Conservation (phyloP, 2,329 filamentous ascomycete genomes). For the Colletotrichum siamense region DNA sequence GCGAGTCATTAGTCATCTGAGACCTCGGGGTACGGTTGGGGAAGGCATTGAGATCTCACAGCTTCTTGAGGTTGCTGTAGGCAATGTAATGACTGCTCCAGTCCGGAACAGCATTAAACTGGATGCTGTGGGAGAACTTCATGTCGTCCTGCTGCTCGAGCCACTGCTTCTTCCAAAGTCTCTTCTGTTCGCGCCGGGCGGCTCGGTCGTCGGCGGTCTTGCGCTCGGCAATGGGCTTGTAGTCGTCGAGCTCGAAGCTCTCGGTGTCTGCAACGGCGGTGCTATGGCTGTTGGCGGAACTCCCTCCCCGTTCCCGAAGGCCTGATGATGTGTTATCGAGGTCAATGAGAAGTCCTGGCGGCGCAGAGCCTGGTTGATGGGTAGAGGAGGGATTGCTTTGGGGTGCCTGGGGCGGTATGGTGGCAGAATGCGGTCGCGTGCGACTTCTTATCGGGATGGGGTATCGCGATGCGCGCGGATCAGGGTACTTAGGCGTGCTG, state of each 20-base stretch:
- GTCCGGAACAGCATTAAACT: constrained; percentile 99
- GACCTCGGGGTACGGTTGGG: background rate
- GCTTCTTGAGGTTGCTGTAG: constrained; percentile 98
- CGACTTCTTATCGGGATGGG: constrained; percentile 12
- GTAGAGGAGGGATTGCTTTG: constrained; percentile 23
- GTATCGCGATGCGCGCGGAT: constrained; percentile 8
- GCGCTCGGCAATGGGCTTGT: constrained; percentile 35
- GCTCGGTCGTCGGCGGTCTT: constrained; percentile 35
- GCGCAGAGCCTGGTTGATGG: constrained; percentile 20
- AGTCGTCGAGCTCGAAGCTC: constrained; percentile 48
- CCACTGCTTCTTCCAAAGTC: constrained; percentile 69
- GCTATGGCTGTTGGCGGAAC: constrained; percentile 10
- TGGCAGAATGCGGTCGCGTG: constrained; percentile 4
- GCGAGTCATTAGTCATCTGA: background rate
- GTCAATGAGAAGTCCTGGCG: constrained; percentile 16
- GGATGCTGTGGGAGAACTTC: constrained; percentile 99
- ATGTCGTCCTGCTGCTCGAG: constrained; percentile 83
- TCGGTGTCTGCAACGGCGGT: background rate
- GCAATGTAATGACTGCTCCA: constrained; percentile 99
- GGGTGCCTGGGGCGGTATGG: constrained; percentile 18
- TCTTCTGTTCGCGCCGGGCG: constrained; percentile 46
- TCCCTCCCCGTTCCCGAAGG: constrained; percentile 24
- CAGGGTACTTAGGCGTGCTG: background rate
- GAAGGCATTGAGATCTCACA: constrained; percentile 61
- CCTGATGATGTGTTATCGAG: constrained; percentile 10